Conservation (phyloP, 345 rosid species). For the Balakata baccata region DNA sequence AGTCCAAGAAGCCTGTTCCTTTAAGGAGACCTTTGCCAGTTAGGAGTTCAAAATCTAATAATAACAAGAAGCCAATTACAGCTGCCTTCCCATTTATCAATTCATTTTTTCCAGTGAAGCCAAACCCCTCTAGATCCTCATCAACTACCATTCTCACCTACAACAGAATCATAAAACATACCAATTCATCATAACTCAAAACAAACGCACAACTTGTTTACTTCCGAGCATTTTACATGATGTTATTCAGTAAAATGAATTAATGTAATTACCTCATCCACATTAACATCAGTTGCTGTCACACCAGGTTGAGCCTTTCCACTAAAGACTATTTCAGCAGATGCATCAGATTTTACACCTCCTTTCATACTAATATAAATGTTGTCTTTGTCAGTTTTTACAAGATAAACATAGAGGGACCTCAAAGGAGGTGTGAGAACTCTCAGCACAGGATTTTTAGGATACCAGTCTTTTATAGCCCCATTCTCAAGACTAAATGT, state of each 20-base stretch:
- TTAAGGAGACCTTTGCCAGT: slow-evolving; percentile 92
- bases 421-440: slow-evolving; percentile 79
- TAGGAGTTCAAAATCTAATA: slow-evolving; percentile 87
- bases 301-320: slow-evolving; percentile 91
- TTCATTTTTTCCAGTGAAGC: slow-evolving; percentile 73
- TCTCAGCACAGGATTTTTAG: slow-evolving; percentile 84
- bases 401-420: slow-evolving; percentile 61
- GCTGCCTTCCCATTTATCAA: slow-evolving; percentile 93
- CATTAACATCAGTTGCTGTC: slow-evolving; percentile 78
- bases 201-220: not conserved
- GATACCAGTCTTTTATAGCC: slow-evolving; percentile 83
- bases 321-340: slow-evolving; percentile 85
- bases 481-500: slow-evolving; percentile 76
- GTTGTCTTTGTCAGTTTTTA: slow-evolving; percentile 70
- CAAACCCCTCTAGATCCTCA: slow-evolving; percentile 65
- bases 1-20: slow-evolving; percentile 91
- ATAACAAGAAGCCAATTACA: slow-evolving; percentile 72
- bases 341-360: slow-evolving; percentile 46
- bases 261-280: slow-evolving; percentile 63
- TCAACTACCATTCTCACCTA: slow-evolving; percentile 94
- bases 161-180: slow-evolving; percentile 15
- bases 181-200: not conserved
- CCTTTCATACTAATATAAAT: slow-evolving; percentile 64
- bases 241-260: not conserved
- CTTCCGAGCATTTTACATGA: not conserved